A percentile compares a stretch with the other conserved stretches of the same genome.
Evolutionary conservation across 2,329 filamentous ascomycete genomes (phyloP).

Genomic region (Venturia nashicola): DNA sequence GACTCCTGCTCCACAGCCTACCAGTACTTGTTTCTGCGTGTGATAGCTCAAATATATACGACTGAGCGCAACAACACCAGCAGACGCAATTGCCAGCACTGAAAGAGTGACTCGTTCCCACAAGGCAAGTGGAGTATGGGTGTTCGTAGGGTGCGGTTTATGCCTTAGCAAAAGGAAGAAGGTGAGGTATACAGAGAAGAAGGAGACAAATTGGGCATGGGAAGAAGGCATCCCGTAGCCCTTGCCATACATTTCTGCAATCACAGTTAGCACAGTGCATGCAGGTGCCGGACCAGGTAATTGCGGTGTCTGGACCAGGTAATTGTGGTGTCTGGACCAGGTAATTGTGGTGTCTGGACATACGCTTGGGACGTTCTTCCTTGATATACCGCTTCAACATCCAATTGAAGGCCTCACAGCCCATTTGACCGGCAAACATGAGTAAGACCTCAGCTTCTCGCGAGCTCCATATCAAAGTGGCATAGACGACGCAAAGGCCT

Average conservation of each 20-base stretch:
- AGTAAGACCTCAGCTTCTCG: slow-evolving; percentile 81
- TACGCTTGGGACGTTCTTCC: slow-evolving; percentile 75
- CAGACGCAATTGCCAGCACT: slow-evolving; percentile 25
- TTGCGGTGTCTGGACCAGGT: slow-evolving; percentile 16
- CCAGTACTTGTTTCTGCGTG: slow-evolving; percentile 75
- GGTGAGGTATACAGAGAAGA: slow-evolving; percentile 73
- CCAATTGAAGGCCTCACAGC: slow-evolving; percentile 86
- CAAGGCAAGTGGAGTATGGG: slow-evolving; percentile 45
- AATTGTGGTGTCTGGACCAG: neutral
- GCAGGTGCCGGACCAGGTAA: neutral
- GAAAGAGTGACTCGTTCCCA: slow-evolving; percentile 46
- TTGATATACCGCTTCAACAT: slow-evolving; percentile 80
- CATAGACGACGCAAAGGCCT: slow-evolving; percentile 80
- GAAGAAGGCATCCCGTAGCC: slow-evolving; percentile 97
- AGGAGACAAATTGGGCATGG: slow-evolving; percentile 88
- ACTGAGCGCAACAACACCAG: slow-evolving; percentile 55
- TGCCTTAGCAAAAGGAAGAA: slow-evolving; percentile 81
- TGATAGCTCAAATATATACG: slow-evolving; percentile 90
- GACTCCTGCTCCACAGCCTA: slow-evolving; percentile 59
- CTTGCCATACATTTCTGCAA: slow-evolving; percentile 60
- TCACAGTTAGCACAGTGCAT: neutral
- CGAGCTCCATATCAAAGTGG: slow-evolving; percentile 78
- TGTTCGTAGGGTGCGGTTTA: slow-evolving; percentile 34
- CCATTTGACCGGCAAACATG: slow-evolving; percentile 85
- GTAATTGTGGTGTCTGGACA: slow-evolving; percentile 19